These are phyloP conservation scores for Kodamaea fungicola DNA, from an alignment of 1,139 yeast genomes.

Conservation along the genomic window DNA sequence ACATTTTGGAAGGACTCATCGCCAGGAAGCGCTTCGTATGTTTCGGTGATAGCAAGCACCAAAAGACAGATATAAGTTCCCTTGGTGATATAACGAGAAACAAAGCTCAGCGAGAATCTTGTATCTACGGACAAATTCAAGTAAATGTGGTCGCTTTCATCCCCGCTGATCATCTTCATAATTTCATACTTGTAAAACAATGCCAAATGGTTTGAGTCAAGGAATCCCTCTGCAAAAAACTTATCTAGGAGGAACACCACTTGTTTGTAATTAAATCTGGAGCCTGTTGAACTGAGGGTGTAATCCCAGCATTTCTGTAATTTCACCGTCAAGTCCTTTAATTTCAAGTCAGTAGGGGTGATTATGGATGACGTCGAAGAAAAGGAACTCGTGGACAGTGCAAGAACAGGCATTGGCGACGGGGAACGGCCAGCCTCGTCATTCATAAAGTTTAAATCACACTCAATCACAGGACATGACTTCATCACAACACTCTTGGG, in stretches of 20 bases:
- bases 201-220: slow-evolving; percentile 15
- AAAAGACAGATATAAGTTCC: slow-evolving; percentile 33
- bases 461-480: slow-evolving; percentile 41
- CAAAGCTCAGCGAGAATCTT: slow-evolving; percentile 13
- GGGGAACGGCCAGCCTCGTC: slow-evolving; percentile 15
- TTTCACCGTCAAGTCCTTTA: slow-evolving; percentile 10
- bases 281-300: slow-evolving; percentile 18
- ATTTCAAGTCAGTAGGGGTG: slow-evolving; percentile 3
- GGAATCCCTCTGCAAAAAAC: slow-evolving; percentile 20
- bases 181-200: slow-evolving; percentile 28
- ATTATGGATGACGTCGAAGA: neutral
- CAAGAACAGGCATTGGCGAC: slow-evolving; percentile 5
- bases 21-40: neutral
- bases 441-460: slow-evolving; percentile 37
- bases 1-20: neutral
- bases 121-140: slow-evolving; percentile 1
- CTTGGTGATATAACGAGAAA: slow-evolving; percentile 16
- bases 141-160: neutral
- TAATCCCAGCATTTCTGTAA: slow-evolving; percentile 29
- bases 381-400: neutral
- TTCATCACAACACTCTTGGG: slow-evolving; percentile 7
- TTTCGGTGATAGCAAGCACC: slow-evolving; percentile 20
- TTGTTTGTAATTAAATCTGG: slow-evolving; percentile 25
- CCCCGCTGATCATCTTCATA: neutral
- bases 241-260: slow-evolving; percentile 30